Base-by-base conservation (phyloP, 805 yeast species). In the Metschnikowia bowlesiae region DNA sequence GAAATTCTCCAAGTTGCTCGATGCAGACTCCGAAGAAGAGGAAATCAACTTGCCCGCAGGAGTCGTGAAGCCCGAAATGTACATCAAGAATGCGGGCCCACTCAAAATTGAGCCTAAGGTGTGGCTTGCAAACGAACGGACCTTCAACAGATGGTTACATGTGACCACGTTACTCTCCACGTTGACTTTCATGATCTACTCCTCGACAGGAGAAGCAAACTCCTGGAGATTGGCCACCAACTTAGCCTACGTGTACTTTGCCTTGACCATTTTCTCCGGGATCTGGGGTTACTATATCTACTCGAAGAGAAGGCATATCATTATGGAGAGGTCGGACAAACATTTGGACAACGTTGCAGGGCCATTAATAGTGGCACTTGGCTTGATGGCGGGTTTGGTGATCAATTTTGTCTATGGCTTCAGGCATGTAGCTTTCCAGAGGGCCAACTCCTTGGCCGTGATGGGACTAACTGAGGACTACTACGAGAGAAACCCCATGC, bases 71-170 rank as follows among this genome's bases (percentile, higher is more conserved):
- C 99, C 99, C 49, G 81, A 79, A 28, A 73, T 77, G 32, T 81
- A 87, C 69, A 77, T 92, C 60, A 87, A 91, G 63, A 90, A 90
- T 66, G 84, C 91, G 29, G 96, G 97, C 7, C 94, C 97, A 1
- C 81, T 90, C 49, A 90, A 87, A 69, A 91, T 94, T 51, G 99
- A 94, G 73, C 95, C 98, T 31, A 94, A 94, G 65, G 99, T 94
- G 11, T 94, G 98, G 97, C 77, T 94, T 56, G 99, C 99, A 30
- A 94, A 94, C 64, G 99, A 94, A 73, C 85, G 99, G 68, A 94
- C 99, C 3, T 92, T 91, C 73, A 85, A 89, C 74, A 81, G 95
- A 68, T 94, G 99, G 99, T 75, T 94, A 57, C 90, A 86, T 56
- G 92, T 92, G 22, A 87, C 96, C 11, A 82, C 95, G 0, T 73